Base-by-base conservation (phyloP, 768 basidiomycete genomes). In the Amanita exitialis region DNA sequence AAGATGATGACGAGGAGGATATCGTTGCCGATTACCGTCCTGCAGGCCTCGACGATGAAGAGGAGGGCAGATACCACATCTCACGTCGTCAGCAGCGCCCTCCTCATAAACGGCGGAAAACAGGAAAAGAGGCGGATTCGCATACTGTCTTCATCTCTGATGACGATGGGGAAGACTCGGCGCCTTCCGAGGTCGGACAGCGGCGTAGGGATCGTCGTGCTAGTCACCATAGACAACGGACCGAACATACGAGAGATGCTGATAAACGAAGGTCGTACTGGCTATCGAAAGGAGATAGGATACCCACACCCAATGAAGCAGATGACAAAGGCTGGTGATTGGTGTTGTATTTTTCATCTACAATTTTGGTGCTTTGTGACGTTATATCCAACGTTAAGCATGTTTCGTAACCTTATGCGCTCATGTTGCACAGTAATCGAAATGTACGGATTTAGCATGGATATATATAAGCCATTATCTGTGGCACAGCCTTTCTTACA, bases 51-150 rank as follows among this genome's bases (percentile, higher is more conserved):
- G 45, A 69, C 37, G 64, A 69, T 12, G 75, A 78, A n/a, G 82
- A 80, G 52, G 71, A 68, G 3, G 83, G 83, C 38, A 74, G 78
- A 47, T 83, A 83, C 61, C 66, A 66, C 49, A 79, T 82, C 51
- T 69, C 32, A 13, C 32, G 69, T 44, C 67, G 68, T 51, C 72
- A 71, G 50, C 37, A 20, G 36, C 10, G 13, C 30, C 74, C 73
- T 8, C 67, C 73, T 10, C 69, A 64, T 59, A 78, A 80, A 59
- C 71, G 74, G 38, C 66, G 69, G 49, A 70, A 63, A 54, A 72
- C 65, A 13, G 76, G 69, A n/a, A 69, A 56, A 37, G 53, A 57
- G 46, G 66, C 67, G 50, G 68, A 73, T 60, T 55, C 51, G 6
- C 69, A 72, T 55, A 69, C 74, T 1, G 70, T 76, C 6, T 82